These are phyloP conservation scores for Blastocystis sp. DNA, from an alignment of 352 stramenopile genomes.

Conservation along the genomic window DNA sequence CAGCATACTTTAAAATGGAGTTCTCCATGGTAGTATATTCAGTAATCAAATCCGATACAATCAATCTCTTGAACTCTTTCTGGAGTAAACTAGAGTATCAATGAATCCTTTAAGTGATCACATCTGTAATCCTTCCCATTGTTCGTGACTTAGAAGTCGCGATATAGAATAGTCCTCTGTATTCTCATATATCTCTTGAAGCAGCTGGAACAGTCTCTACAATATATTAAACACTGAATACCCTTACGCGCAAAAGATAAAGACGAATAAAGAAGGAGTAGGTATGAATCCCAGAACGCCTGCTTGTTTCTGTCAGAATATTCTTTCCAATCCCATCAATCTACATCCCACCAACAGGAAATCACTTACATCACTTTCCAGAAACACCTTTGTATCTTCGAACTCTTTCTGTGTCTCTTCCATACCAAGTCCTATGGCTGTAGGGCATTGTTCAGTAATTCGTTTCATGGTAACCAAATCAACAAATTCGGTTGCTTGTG, in stretches of 20 bases:
- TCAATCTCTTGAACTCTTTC: slow-evolving; percentile 3
- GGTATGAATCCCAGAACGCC: not conserved
- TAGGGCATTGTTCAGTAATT: not conserved
- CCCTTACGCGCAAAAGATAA: slow-evolving; percentile 20
- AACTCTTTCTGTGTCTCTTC: not conserved
- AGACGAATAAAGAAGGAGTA: slow-evolving; percentile 43
- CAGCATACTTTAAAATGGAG: not conserved
- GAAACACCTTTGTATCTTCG: slow-evolving; percentile 27
- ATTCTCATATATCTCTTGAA: not conserved
- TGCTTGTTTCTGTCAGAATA: slow-evolving; percentile 24
- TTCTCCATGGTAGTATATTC: not conserved
- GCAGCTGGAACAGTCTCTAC: not conserved
- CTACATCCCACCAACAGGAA: not conserved
- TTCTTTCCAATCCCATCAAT: slow-evolving; percentile 59
- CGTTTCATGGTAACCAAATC: slow-evolving; percentile 27
- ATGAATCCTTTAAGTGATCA: not conserved
- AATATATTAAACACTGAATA: not conserved
- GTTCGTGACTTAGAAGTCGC: not conserved
- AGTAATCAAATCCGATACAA: not conserved
- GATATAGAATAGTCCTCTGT: not conserved
- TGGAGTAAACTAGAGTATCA: not conserved
- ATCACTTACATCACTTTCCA: slow-evolving; percentile 32
- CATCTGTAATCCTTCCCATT: slow-evolving; percentile 34
- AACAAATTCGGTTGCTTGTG: not conserved
- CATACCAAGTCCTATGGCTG: not conserved